Evolutionary conservation across 2,329 filamentous ascomycete species (phyloP).

Genomic region (Colletotrichum horii): DNA sequence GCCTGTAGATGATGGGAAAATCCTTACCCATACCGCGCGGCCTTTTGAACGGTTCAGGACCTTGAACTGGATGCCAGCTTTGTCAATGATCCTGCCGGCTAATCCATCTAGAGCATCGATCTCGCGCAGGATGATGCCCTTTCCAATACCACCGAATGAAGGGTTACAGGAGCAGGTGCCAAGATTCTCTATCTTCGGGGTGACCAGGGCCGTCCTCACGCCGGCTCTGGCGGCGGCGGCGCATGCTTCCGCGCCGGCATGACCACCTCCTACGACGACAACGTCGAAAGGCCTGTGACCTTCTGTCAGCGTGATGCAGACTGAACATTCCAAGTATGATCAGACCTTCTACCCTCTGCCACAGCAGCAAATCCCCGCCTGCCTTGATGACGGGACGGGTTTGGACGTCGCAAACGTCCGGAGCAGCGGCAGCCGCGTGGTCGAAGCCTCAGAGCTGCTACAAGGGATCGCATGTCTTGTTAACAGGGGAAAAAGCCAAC

Average conservation of each 20-base stretch:
- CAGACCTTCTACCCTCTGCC: constrained; percentile 33
- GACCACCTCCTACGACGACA: constrained; percentile 92
- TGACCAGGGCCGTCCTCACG: constrained; percentile 87
- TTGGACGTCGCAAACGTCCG: not conserved
- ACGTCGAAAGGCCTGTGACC: constrained; percentile 78
- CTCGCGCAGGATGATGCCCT: constrained; percentile 94
- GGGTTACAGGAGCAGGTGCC: constrained; percentile 97
- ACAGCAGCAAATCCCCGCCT: constrained; percentile 35
- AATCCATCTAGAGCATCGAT: constrained; percentile 94
- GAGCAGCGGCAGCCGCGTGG: not conserved
- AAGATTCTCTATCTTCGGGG: constrained; percentile 85
- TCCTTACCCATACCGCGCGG: constrained; percentile 82
- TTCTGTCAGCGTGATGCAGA: not conserved
- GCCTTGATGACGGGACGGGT: not conserved
- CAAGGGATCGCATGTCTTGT: constrained; percentile 3
- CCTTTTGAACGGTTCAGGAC: constrained; percentile 89
- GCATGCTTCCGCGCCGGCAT: constrained; percentile 93
- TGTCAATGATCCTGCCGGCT: constrained; percentile 87
- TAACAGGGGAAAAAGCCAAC: not conserved
- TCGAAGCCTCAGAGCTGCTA: not conserved
- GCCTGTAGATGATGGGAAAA: not conserved
- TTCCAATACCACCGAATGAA: constrained; percentile 97
- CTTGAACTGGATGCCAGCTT: constrained; percentile 92
- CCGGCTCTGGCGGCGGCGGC: constrained; percentile 89
- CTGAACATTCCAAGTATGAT: constrained; percentile 7